Base-by-base conservation (phyloP, 768 basidiomycete species). In the Amanita inopinata region DNA sequence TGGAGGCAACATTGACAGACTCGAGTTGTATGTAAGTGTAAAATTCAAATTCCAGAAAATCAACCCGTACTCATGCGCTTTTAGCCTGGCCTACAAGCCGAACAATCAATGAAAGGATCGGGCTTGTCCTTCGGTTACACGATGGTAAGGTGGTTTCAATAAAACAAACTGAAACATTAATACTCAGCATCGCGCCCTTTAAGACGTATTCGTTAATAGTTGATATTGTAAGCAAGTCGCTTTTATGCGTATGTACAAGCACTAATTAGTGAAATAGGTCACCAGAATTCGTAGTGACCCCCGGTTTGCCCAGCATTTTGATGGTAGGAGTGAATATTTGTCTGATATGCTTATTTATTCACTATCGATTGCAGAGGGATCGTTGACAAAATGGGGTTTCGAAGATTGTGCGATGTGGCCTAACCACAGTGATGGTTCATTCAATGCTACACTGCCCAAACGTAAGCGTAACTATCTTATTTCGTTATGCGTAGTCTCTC, bases 21-120 rank as follows among this genome's bases (percentile, higher is more conserved):
- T 67, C 22, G 65, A 67, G 48, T 51, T 66, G 20, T 66, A 65
- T 45, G 55, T 60, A n/a, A 40, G 56, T 44, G 22, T 33, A 3
- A 18, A 22, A 17, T 7, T 0, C 15, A 9, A 9, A 8, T 9
- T 33, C 3, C 12, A 2, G 8, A 9, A 14, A n/a, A 24, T n/a
- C 34, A 3, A 5, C 32, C 4, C 25, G 24, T 7, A 5, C 32
- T 8, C 25, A 30, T 7, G 22, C 10, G 17, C 7, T 18, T 9
- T 18, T 27, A 55, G 53, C 46, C 52, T 5, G 54, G 54, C 14
- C 43, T 55, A 1, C 44, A 46, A 24, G 50, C 40, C 9, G 54
- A 55, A 25, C 30, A 31, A 15, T 24, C 37, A 9, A 41, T 46
- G 15, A 25, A 33, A 8, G 48, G 44, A 11, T 45, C 47, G 18